Conservation (phyloP, 768 basidiomycete species). For the Trametes cingulata region DNA sequence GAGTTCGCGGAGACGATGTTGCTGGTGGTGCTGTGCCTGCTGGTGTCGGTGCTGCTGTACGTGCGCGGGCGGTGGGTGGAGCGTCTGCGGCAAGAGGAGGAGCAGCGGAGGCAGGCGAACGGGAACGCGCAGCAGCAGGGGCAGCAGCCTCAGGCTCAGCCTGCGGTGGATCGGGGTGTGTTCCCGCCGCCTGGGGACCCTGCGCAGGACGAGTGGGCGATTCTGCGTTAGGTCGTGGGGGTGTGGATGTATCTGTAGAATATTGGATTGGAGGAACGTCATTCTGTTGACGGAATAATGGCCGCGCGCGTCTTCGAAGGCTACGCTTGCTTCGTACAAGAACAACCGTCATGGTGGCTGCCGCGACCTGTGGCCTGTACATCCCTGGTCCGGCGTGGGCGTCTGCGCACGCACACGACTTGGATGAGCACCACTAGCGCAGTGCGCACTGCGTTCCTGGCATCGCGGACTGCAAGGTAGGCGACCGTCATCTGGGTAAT, state of each 20-base stretch:
- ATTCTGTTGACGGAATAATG: not conserved
- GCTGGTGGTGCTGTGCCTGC: slow-evolving; percentile 69
- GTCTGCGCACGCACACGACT: too few relatives aligned
- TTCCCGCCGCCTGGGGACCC: slow-evolving; percentile 69
- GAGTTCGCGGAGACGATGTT: slow-evolving; percentile 82
- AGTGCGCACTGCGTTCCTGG: too few relatives aligned
- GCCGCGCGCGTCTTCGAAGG: too few relatives aligned
- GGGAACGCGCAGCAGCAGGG: slow-evolving; percentile 21
- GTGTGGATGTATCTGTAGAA: not conserved
- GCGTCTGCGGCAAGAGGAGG: slow-evolving; percentile 64
- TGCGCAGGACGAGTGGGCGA: slow-evolving; percentile 65
- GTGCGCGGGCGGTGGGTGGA: slow-evolving; percentile 78
- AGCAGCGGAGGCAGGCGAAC: slow-evolving; percentile 36
- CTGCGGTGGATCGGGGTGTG: slow-evolving; percentile 34
- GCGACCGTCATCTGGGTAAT: too few relatives aligned
- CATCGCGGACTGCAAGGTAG: too few relatives aligned
- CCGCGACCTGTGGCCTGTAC: too few relatives aligned
- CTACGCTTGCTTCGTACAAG: too few relatives aligned
- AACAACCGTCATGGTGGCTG: too few relatives aligned
- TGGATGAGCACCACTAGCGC: too few relatives aligned
- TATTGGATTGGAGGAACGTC: not conserved
- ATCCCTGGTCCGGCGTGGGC: too few relatives aligned
- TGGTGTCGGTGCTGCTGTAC: slow-evolving; percentile 75
- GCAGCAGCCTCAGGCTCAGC: slow-evolving; percentile 35
- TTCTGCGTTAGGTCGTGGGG: slow-evolving; percentile 44